Conservation (phyloP, 306 rosid genomes). For the apple (Malus domestica) region DNA sequence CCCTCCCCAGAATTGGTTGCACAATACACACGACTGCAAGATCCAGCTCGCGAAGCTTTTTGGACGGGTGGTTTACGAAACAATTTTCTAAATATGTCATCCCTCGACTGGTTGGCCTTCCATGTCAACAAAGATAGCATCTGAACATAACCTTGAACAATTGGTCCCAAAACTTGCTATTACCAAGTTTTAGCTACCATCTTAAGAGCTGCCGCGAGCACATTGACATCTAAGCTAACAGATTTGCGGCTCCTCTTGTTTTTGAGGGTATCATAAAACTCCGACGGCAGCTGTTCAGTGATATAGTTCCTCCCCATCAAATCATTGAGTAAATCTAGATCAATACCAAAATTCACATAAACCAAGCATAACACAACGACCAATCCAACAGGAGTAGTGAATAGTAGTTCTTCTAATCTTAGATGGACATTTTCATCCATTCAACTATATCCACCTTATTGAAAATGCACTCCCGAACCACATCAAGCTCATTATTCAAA, state of each 20-base stretch:
- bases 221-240: neutral
- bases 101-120: conserved; percentile 3
- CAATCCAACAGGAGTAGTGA: conserved; percentile 36
- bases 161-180: conserved; percentile 22
- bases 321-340: conserved; percentile 5
- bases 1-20: neutral
- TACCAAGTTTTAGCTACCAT: conserved; percentile 43
- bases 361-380: conserved; percentile 38
- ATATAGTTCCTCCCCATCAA: conserved; percentile 17
- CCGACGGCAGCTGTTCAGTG: conserved; percentile 21
- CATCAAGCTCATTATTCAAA: conserved; percentile 2
- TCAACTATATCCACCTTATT: neutral
- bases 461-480: conserved; percentile 16
- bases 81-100: conserved; percentile 16
- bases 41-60: neutral
- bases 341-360: conserved; percentile 21
- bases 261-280: conserved; percentile 24
- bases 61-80: conserved; percentile 19
- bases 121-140: conserved; percentile 37
- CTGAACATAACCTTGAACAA: conserved; percentile 12
- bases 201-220: conserved; percentile 41
- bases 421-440: conserved; percentile 32
- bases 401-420: conserved; percentile 8
- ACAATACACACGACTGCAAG: neutral
- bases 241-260: conserved; percentile 1